Percentiles rank a stretch among this genome's conserved stretches.
phyloP scores from a whole-genome alignment of 768 basidiomycete species.

The Phanerochaete sordida region DNA sequence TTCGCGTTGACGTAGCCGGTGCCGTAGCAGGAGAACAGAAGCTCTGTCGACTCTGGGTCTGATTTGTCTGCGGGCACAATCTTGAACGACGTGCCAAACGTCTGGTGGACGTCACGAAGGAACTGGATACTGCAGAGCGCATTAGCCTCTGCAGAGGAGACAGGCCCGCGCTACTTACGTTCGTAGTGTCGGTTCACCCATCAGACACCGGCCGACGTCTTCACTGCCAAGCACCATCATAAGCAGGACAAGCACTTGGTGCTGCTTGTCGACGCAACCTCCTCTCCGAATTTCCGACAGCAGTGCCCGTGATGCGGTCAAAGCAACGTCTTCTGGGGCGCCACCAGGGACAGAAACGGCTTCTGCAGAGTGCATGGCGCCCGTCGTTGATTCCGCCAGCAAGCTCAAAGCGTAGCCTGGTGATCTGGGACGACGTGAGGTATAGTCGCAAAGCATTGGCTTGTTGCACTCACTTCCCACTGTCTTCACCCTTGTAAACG shows the following conservation, averaged over 20 bases:
- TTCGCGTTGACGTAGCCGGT: conserved; percentile 90
- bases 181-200: conserved; percentile 78
- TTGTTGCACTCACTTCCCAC: conserved; percentile 94
- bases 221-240: conserved; percentile 97
- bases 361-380: conserved; percentile 84
- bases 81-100: conserved; percentile 94
- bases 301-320: conserved; percentile 74
- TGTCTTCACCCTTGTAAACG: conserved; percentile 96
- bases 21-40: conserved; percentile 88
- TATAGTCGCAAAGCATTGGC: not conserved
- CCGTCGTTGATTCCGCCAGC: conserved; percentile 89
- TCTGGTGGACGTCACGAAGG: conserved; percentile 72
- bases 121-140: conserved; percentile 76
- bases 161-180: conserved; percentile 40
- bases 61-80: conserved; percentile 60
- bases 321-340: conserved; percentile 90
- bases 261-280: conserved; percentile 88
- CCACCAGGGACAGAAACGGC: conserved; percentile 78
- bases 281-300: conserved; percentile 76
- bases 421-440: conserved; percentile 51
- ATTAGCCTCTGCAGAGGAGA: conserved; percentile 4
- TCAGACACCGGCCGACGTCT: conserved; percentile 87
- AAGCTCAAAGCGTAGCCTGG: conserved; percentile 93
- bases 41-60: conserved; percentile 50
- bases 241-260: conserved; percentile 81